A percentile compares a stretch with the other conserved stretches of the same genome.
phyloP scores from a whole-genome alignment of 2,329 filamentous ascomycete genomes.

The Aspergillus sp. region DNA sequence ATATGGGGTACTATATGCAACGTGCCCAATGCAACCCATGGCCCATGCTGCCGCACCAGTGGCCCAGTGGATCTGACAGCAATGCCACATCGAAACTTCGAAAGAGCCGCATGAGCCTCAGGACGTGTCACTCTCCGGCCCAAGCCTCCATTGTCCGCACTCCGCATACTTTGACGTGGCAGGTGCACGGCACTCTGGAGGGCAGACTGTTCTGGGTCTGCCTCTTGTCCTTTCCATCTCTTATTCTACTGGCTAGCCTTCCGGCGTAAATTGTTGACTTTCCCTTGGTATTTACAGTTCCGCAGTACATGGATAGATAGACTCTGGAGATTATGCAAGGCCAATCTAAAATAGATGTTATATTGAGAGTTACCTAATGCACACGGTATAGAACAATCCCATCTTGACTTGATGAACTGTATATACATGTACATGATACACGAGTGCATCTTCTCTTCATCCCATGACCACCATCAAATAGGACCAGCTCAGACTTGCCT shows the following conservation, averaged over 20 bases:
- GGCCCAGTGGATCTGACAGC: neutral
- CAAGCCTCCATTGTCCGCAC: neutral
- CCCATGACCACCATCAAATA: neutral
- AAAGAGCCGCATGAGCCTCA: slow-evolving; percentile 2
- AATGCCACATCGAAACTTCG: neutral
- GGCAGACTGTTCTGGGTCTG: neutral
- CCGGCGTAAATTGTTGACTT: no score
- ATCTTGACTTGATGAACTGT: neutral
- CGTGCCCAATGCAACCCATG: neutral
- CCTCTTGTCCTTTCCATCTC: neutral
- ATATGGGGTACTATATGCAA: neutral
- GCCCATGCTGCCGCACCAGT: neutral
- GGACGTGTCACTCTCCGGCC: neutral
- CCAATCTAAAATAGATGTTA: neutral
- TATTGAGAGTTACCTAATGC: neutral
- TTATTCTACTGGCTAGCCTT: neutral
- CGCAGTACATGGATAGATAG: no score
- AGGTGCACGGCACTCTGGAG: neutral
- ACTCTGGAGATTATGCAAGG: no score
- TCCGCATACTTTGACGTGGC: neutral
- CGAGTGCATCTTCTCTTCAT: neutral
- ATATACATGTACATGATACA: neutral
- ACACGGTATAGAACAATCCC: neutral
- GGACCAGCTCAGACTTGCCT: slow-evolving; percentile 43
- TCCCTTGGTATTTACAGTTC: no score